Conservation (phyloP, 495 filamentous ascomycete species). For the Talaromyces nanjingensis region DNA sequence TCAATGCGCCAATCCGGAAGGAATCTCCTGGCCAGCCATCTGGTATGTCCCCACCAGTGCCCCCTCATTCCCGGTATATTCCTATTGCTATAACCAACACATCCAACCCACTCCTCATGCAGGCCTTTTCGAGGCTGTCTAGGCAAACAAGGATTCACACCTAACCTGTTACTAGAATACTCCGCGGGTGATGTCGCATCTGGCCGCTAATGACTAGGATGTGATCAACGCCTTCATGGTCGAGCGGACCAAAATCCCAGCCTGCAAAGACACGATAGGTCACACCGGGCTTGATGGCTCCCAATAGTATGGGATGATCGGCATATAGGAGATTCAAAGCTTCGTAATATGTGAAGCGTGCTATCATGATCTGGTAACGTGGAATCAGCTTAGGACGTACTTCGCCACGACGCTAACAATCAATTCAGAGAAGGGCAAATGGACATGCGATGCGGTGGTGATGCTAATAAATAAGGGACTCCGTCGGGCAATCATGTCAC, state of each 20-base stretch:
- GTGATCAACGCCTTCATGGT: neutral
- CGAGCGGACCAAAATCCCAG: neutral
- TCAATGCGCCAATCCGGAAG: neutral
- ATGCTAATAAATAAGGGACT: neutral
- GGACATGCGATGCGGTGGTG: conserved; percentile 1
- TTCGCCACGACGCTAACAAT: neutral
- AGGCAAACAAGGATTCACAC: neutral
- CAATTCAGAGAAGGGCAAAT: neutral
- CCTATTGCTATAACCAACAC: neutral
- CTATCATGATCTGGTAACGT: neutral
- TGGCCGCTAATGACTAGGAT: neutral
- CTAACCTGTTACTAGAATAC: neutral
- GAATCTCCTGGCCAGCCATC: neutral
- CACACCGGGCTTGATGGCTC: conserved; percentile 1
- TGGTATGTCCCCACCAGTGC: neutral
- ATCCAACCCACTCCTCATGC: neutral
- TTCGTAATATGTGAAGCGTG: neutral
- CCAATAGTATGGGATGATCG: neutral
- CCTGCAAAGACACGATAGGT: neutral
- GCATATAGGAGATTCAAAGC: neutral
- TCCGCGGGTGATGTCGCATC: conserved; percentile 1
- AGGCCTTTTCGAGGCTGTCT: neutral
- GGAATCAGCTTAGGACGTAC: neutral
- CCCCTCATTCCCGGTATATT: neutral
- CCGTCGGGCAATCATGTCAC: neutral